Evolutionary conservation across 1,284 basidiomycete species (phyloP), one percentile per base, ranked within the genome.

Genomic region (Trametes versicolor): DNA sequence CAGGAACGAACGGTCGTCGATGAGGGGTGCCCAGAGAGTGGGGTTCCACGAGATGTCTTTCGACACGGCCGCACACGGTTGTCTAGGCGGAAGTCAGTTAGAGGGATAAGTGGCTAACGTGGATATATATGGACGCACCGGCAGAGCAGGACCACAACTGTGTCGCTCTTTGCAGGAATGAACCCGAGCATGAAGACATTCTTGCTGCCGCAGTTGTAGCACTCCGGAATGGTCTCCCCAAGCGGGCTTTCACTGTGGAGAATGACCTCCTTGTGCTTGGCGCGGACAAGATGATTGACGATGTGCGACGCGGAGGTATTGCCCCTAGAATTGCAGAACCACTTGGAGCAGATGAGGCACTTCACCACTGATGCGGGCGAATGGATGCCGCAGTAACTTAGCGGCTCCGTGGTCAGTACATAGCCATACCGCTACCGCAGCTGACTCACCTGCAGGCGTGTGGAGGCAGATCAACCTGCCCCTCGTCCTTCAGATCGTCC

Each of bases 301-400:
- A 99, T 99, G 77, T 99, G 98, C 2, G 96, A 98, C 3, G 97
- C 97, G 0, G 97, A 97, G 2, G 97, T 98, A 74, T 97, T 97
- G 59, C 97, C 97, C 58, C 97, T 89, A n/a, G 97, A 97, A 79
- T 99, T 99, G 85, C 98, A 99, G 79, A 99, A 99, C 96, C 97
- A 99, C 78, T 99, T 99, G 63, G 89, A 89, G 79, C 98, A 99
- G 58, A 96, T 81, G 37, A 99, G 85, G 75, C 98, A 99, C 81
- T 98, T 97, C 67, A 99, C 97, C 19, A 99, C 98, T 58, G 95
- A 97, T 4, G 96, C 92, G 1, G 97, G 96, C 61, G 95, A 97
- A 79, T 99, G 97, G 58, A 99, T 98, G n/a, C 97, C 97, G 74
- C 97, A 99, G 77, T 99, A 99, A 75, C 96, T 97, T 68, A 36